Conservation (phyloP, 1,139 yeast species). For the Meyerozyma sp. region DNA sequence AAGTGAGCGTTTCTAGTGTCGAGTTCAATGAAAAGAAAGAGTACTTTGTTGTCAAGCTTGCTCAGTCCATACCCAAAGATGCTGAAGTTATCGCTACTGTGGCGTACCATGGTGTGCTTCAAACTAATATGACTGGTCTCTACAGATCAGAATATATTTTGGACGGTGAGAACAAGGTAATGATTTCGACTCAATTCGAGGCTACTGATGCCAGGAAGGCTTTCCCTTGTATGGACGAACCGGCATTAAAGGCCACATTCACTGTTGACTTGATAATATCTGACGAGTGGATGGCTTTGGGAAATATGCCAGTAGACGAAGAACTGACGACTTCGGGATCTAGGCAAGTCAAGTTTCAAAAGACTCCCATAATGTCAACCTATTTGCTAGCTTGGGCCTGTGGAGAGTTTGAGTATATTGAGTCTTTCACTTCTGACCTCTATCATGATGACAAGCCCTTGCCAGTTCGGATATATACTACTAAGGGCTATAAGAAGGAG, state of each 20-base stretch:
- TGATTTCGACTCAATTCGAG: conserved; percentile 82
- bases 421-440: conserved; percentile 31
- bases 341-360: conserved; percentile 8
- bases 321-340: conserved; percentile 4
- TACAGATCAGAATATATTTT: conserved; percentile 69
- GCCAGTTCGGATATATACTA: conserved; percentile 69
- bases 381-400: conserved; percentile 45
- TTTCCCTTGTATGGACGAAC: conserved; percentile 81
- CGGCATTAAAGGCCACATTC: conserved; percentile 69
- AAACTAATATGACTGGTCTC: conserved; percentile 63
- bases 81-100: conserved; percentile 3
- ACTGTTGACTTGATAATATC: conserved; percentile 10
- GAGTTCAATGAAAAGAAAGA: conserved; percentile 16
- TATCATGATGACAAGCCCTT: conserved; percentile 44
- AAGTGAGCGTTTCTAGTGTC: not conserved
- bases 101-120: conserved; percentile 7
- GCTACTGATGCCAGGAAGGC: conserved; percentile 84
- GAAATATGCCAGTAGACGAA: conserved; percentile 12
- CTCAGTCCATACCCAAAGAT: conserved; percentile 5
- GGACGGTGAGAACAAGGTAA: conserved; percentile 54
- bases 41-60: conserved; percentile 22
- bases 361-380: conserved; percentile 15
- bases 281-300: conserved; percentile 12
- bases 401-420: conserved; percentile 72
- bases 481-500: conserved; percentile 59